These are phyloP conservation scores for Scytalidium lignicola DNA, from an alignment of 2,329 filamentous ascomycete genomes.

Conservation along the genomic window DNA sequence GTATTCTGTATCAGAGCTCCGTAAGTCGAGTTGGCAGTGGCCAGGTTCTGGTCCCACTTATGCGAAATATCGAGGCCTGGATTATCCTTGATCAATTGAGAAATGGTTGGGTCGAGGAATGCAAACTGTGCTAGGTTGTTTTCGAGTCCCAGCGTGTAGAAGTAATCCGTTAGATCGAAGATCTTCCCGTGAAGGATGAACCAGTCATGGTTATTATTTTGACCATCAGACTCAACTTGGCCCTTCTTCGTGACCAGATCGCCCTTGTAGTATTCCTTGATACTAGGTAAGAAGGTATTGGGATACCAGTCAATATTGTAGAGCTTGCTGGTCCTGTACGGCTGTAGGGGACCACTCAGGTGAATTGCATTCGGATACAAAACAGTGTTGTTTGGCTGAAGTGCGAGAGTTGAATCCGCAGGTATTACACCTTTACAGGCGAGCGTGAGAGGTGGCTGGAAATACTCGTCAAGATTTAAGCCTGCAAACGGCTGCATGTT, in stretches of 20 bases:
- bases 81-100: constrained; percentile 65
- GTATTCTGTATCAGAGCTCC: constrained; percentile 54
- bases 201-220: constrained; percentile 67
- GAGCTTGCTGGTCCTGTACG: constrained; percentile 53
- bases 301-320: constrained; percentile 71
- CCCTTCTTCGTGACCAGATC: constrained; percentile 67
- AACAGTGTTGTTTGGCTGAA: constrained; percentile 62
- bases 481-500: constrained; percentile 77
- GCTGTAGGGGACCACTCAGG: constrained; percentile 58
- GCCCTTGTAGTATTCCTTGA: constrained; percentile 83
- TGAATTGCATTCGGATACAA: constrained; percentile 54
- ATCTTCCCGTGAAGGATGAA: constrained; percentile 70
- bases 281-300: constrained; percentile 66
- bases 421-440: constrained; percentile 69
- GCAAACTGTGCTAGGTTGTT: constrained; percentile 49
- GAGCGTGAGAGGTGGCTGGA: constrained; percentile 68
- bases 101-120: constrained; percentile 68
- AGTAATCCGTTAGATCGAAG: constrained; percentile 92
- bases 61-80: constrained; percentile 74
- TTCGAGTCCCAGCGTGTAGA: constrained; percentile 62
- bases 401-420: constrained; percentile 43
- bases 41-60: constrained; percentile 53
- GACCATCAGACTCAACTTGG: constrained; percentile 59
- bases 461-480: constrained; percentile 76
- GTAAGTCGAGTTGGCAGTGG: constrained; percentile 45